These are phyloP conservation scores for Corymbia calophylla DNA, from an alignment of 441 rosid species.

Conservation along the genomic window DNA sequence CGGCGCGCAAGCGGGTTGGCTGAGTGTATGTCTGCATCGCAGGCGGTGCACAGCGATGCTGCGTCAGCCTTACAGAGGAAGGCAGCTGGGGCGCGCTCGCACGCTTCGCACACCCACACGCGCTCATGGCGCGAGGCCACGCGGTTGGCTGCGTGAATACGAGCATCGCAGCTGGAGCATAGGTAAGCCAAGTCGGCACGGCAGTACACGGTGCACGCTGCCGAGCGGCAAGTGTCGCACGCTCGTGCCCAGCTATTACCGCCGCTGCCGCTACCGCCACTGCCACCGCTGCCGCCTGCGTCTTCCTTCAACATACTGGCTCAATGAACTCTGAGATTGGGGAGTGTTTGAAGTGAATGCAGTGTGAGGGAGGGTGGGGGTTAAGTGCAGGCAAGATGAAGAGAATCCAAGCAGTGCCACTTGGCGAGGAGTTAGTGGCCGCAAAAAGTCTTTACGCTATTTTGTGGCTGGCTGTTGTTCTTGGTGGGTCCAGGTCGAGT, in stretches of 20 bases:
- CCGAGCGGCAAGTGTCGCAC: constrained; percentile 71
- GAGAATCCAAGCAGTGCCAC: constrained; percentile 29
- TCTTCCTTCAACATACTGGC: constrained; percentile 56
- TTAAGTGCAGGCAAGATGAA: constrained; percentile 16
- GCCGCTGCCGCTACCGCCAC: neutral
- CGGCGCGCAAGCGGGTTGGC: constrained; percentile 92
- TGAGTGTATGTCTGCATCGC: constrained; percentile 85
- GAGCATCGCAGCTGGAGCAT: constrained; percentile 61
- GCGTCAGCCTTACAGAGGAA: constrained; percentile 89
- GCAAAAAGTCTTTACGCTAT: constrained; percentile 23
- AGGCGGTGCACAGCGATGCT: constrained; percentile 72
- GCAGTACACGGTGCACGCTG: constrained; percentile 77
- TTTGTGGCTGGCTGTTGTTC: constrained; percentile 50
- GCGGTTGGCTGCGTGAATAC: constrained; percentile 62
- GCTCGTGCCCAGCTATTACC: constrained; percentile 45
- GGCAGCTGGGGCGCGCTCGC: constrained; percentile 84
- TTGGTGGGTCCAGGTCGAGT: constrained; percentile 9
- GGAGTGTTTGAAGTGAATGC: constrained; percentile 5
- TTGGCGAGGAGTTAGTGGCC: constrained; percentile 37
- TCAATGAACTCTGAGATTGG: neutral
- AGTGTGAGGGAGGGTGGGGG: neutral
- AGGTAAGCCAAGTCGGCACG: constrained; percentile 74
- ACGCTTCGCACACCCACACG: constrained; percentile 70
- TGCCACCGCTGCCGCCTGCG: constrained; percentile 11
- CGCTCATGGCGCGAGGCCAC: constrained; percentile 90